phyloP scores from a whole-genome alignment of 164 flowering plant genomes.

The Sedum album region DNA sequence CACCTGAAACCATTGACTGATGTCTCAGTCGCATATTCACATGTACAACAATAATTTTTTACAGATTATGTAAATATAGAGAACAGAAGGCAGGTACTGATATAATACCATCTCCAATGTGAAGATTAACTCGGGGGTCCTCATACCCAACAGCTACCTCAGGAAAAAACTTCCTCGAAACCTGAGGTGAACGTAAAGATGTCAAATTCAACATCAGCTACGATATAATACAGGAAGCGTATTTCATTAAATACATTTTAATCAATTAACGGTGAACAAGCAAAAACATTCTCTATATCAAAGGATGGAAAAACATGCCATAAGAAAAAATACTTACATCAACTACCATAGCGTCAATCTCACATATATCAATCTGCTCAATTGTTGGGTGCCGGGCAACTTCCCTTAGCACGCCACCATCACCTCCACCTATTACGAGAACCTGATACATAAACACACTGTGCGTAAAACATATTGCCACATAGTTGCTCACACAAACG shows the following conservation, averaged over 20 bases:
- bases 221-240: no score
- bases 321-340: constrained; percentile 50
- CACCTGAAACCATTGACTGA: constrained; percentile 43
- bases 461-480: neutral
- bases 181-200: constrained; percentile 27
- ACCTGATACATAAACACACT: constrained; percentile 36
- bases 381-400: constrained; percentile 86
- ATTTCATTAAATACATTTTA: no score
- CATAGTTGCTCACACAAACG: neutral
- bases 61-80: no score
- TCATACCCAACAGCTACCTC: constrained; percentile 75
- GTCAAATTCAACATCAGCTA: no score
- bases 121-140: constrained; percentile 83
- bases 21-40: neutral
- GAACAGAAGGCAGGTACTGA: neutral
- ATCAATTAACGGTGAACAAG: no score
- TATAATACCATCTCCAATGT: constrained; percentile 83
- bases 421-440: constrained; percentile 97
- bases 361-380: constrained; percentile 90
- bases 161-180: constrained; percentile 83
- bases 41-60: neutral
- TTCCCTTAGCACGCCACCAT: constrained; percentile 97
- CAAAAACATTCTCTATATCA: neutral
- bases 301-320: neutral
- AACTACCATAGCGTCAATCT: constrained; percentile 90